Conservation (phyloP, 176 grass and related monocot species). For the Zizania latifolia region DNA sequence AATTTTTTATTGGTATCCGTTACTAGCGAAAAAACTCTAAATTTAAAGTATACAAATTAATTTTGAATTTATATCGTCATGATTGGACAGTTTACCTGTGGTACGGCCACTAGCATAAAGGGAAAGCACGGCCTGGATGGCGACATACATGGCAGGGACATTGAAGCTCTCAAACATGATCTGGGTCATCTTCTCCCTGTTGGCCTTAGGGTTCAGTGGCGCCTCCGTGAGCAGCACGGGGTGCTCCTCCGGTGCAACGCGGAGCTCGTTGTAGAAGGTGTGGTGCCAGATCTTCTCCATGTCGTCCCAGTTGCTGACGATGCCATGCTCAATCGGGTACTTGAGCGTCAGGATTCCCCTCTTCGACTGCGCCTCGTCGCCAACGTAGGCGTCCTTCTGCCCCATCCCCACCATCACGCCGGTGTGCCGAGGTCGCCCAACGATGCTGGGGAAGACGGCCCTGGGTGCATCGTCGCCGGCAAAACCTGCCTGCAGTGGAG, state of each 20-base stretch:
- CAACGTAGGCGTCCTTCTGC: slow-evolving; percentile 42
- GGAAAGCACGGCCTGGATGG: slow-evolving; percentile 44
- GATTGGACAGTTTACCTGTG: slow-evolving; percentile 39
- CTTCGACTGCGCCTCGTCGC: slow-evolving; percentile 43
- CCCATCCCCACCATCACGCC: slow-evolving; percentile 54
- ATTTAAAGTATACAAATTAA: too few relatives aligned
- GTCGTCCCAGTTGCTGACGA: slow-evolving; percentile 48
- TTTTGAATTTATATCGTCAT: too few relatives aligned
- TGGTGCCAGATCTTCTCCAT: slow-evolving; percentile 59
- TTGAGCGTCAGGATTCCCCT: slow-evolving; percentile 43
- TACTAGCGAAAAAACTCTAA: too few relatives aligned
- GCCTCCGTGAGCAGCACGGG: slow-evolving; percentile 39
- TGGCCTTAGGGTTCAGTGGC: slow-evolving; percentile 42
- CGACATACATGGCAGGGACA: slow-evolving; percentile 41
- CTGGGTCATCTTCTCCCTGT: slow-evolving; percentile 50
- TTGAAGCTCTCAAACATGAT: slow-evolving; percentile 50
- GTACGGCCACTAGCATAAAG: slow-evolving; percentile 48
- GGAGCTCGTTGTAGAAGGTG: slow-evolving; percentile 49
- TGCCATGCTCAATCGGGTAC: slow-evolving; percentile 45
- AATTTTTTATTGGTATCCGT: too few relatives aligned
- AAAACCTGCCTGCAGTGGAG: slow-evolving; percentile 28
- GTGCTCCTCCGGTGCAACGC: slow-evolving; percentile 38
- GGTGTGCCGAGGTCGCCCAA: slow-evolving; percentile 31
- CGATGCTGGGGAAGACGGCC: slow-evolving; percentile 49
- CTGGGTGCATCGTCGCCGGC: slow-evolving; percentile 45